These are phyloP conservation scores for Marasmius oreades DNA, from an alignment of 1,284 basidiomycete genomes.

Conservation along the genomic window DNA sequence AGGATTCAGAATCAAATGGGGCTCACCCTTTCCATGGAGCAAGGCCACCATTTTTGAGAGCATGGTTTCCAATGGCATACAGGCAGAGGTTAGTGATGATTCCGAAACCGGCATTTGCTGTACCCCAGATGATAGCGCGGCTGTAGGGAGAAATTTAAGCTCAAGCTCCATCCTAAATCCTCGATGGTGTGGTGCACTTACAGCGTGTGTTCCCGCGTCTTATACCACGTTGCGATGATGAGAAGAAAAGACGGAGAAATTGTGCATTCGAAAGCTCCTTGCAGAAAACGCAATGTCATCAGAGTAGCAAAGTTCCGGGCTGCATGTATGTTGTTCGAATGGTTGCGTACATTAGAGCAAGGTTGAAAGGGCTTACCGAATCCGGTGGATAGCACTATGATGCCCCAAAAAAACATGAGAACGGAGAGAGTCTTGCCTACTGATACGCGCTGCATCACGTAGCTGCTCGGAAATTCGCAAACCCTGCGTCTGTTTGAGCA, in stretches of 20 bases:
- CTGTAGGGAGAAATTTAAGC: background rate
- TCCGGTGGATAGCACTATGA: constrained; percentile 14
- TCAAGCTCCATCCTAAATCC: background rate
- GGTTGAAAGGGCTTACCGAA: constrained; percentile 6
- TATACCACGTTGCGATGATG: constrained; percentile 16
- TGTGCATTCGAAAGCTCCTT: constrained; percentile 16
- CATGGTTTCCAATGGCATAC: constrained; percentile 15
- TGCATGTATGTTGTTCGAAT: constrained; percentile 16
- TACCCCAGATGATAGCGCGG: constrained; percentile 16
- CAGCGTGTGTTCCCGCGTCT: constrained; percentile 13
- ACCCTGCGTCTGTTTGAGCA: constrained; percentile 2
- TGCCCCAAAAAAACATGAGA: constrained; percentile 15
- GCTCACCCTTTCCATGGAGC: constrained; percentile 17
- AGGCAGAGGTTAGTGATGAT: constrained; percentile 14
- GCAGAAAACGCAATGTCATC: constrained; percentile 14
- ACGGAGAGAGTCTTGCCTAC: constrained; percentile 15
- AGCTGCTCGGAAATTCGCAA: constrained; percentile 15
- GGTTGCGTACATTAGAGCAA: background rate
- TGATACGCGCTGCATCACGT: constrained; percentile 17
- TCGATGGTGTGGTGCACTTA: background rate
- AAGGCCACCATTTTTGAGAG: constrained; percentile 11
- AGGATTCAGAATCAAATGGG: background rate
- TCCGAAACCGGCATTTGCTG: constrained; percentile 16
- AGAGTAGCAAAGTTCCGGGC: constrained; percentile 14
- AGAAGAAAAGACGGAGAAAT: constrained; percentile 16